Base-by-base conservation (phyloP, 208 protist species). In the Porcisia hertigi region DNA sequence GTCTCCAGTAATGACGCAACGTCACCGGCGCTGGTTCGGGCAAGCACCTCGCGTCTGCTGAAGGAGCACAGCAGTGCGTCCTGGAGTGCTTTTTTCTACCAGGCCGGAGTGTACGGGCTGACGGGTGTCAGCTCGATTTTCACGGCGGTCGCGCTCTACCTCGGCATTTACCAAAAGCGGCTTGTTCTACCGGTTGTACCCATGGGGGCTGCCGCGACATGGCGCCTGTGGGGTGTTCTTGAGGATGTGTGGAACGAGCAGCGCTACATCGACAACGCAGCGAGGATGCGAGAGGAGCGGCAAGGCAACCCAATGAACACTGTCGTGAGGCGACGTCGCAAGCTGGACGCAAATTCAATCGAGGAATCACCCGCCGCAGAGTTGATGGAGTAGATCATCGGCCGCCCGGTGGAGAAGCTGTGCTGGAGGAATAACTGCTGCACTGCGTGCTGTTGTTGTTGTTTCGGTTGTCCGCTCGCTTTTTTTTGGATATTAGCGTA, bases 171-270 rank as follows among this genome's bases (percentile, higher is more conserved):
- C 47, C 83, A 87, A 59, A 95, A 92, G 59, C 83, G 89, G 25
- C 88, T 94, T 76, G 87, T 93, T 67, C 79, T 96, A 11, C 88
- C 89, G 9, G 52, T 92, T 39, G 86, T 88, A 6, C 89, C 92
- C 55, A 88, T 96, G 63, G 77, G 62, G 12, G 88, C 79, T 18
- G 85, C 76, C 12, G 81, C 91, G 74, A 83, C 92, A 79, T 96
- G 89, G 88, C 85, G 89, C 3, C 49, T 94, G 69, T 96, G 92
- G 92, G 81, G 84, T 55, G 71, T 88, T 25, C 73, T 96, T 41
- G 92, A 96, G 84, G 82, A 80, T 54, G 83, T 90, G 16, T 94
- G 92, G 89, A 89, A 87, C 73, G 83, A 91, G 79, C 88, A 96
- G 81, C 85, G 88, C 25, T 96, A 92, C 80, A 86, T 90, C 71